Conservation (phyloP, 2,329 filamentous ascomycete species). For the Colletotrichum scovillei region DNA sequence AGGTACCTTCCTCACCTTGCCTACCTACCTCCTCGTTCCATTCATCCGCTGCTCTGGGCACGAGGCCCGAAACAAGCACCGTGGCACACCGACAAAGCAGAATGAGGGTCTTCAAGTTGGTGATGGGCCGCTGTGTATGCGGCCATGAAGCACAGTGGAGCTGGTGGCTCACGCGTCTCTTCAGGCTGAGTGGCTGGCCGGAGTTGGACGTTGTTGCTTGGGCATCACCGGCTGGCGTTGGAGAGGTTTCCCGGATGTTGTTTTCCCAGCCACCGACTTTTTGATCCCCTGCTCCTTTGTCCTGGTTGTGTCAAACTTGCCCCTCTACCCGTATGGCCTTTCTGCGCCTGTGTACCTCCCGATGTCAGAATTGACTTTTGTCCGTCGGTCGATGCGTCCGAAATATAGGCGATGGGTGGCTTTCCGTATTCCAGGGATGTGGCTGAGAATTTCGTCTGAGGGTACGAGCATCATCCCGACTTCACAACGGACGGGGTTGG, state of each 20-base stretch:
- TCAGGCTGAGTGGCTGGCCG: constrained; percentile 34
- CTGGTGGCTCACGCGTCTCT: constrained; percentile 33
- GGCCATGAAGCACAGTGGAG: constrained; percentile 43
- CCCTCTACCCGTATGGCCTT: not conserved
- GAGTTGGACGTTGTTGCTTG: constrained; percentile 32
- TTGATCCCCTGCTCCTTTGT: constrained; percentile 1
- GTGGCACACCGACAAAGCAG: constrained; percentile 29
- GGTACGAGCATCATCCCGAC: constrained; percentile 33
- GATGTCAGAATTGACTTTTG: constrained; percentile 34
- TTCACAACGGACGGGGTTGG: constrained; percentile 25
- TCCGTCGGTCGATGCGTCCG: constrained; percentile 11
- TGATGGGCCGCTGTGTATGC: constrained; percentile 40
- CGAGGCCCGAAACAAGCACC: constrained; percentile 27
- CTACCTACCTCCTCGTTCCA: not conserved
- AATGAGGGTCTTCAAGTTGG: constrained; percentile 27
- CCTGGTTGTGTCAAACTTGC: not conserved
- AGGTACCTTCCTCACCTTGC: constrained; percentile 4
- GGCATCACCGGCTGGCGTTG: constrained; percentile 32
- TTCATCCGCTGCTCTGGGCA: not conserved
- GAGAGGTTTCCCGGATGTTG: constrained; percentile 21
- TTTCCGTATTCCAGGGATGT: constrained; percentile 31
- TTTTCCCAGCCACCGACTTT: constrained; percentile 35
- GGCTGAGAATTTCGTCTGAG: constrained; percentile 28
- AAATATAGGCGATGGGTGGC: constrained; percentile 26
- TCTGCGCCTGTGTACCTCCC: not conserved